These are phyloP conservation scores for Oehlia diaphana DNA, from an alignment of 192 early-diverging fungal genomes.

Conservation along the genomic window DNA sequence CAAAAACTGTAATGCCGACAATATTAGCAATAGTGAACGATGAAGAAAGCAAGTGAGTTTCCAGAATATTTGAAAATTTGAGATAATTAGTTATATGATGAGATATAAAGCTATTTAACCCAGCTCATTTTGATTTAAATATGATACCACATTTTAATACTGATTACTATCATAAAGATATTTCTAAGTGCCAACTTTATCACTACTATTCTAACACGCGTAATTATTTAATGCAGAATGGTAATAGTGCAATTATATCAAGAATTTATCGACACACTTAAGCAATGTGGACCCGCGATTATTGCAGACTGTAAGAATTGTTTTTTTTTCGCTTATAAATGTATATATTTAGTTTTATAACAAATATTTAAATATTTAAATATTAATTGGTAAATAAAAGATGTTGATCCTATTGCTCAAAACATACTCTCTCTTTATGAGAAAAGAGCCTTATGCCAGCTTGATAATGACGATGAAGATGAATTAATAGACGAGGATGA, in stretches of 20 bases:
- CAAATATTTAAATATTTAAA: background rate
- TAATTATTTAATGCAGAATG: slow-evolving; percentile 60
- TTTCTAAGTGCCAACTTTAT: background rate
- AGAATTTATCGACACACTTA: slow-evolving; percentile 70
- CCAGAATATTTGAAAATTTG: background rate
- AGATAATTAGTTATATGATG: slow-evolving; percentile 30
- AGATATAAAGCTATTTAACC: slow-evolving; percentile 38
- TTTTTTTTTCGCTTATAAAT: background rate
- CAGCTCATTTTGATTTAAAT: slow-evolving; percentile 40
- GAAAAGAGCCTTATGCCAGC: slow-evolving; percentile 74
- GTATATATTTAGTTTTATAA: background rate
- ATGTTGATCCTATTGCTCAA: slow-evolving; percentile 16
- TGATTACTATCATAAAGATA: background rate
- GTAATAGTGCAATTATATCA: slow-evolving; percentile 81
- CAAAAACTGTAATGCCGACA: slow-evolving; percentile 66
- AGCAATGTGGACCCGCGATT: slow-evolving; percentile 72
- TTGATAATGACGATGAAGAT: slow-evolving; percentile 64
- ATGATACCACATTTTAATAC: slow-evolving; percentile 34
- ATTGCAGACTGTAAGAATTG: slow-evolving; percentile 50
- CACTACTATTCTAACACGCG: background rate
- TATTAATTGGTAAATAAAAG: background rate
- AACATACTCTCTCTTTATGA: slow-evolving; percentile 58
- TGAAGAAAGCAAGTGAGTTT: slow-evolving; percentile 73
- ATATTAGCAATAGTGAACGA: slow-evolving; percentile 74
- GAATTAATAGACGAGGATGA: slow-evolving; percentile 77